A percentile compares a stretch with the other conserved stretches of the same genome.
Conservation (phyloP, 2,329 filamentous ascomycete species). For the Parastagonospora avenae region DNA sequence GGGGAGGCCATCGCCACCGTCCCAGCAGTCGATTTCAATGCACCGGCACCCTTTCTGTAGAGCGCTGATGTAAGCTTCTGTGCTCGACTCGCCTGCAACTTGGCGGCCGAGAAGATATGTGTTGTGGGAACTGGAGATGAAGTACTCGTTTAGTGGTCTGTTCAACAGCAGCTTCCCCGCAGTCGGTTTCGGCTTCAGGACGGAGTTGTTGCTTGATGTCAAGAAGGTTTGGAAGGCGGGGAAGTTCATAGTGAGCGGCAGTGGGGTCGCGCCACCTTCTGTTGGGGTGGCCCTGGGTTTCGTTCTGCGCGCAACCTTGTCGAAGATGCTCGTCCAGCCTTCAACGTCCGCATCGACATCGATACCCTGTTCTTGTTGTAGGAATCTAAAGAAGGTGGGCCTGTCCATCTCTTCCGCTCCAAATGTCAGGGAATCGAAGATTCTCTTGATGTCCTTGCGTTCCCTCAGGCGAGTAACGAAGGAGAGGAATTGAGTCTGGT, state of each 20-base stretch:
- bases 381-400: conserved; percentile 75
- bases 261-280: conserved; percentile 41
- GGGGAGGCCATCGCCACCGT: conserved; percentile 84
- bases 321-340: conserved; percentile 75
- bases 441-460: conserved; percentile 76
- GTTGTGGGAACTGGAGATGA: conserved; percentile 98
- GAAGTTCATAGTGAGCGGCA: conserved; percentile 71
- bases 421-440: conserved; percentile 67
- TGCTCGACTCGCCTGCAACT: conserved; percentile 85
- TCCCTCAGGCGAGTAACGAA: conserved; percentile 86
- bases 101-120: conserved; percentile 94
- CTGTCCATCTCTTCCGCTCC: conserved; percentile 69
- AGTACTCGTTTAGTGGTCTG: conserved; percentile 92
- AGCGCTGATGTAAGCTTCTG: conserved; percentile 91
- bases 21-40: conserved; percentile 98
- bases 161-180: conserved; percentile 71
- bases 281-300: conserved; percentile 50
- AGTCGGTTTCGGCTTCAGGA: conserved; percentile 66
- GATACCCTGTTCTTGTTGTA: conserved; percentile 75
- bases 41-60: conserved; percentile 90
- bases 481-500: conserved; percentile 79
- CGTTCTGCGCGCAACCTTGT: conserved; percentile 61
- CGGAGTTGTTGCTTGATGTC: conserved; percentile 62
- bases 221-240: conserved; percentile 70
- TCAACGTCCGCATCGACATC: conserved; percentile 69